Conservation (phyloP, 768 basidiomycete species). For the Mycena olivaceomarginata region DNA sequence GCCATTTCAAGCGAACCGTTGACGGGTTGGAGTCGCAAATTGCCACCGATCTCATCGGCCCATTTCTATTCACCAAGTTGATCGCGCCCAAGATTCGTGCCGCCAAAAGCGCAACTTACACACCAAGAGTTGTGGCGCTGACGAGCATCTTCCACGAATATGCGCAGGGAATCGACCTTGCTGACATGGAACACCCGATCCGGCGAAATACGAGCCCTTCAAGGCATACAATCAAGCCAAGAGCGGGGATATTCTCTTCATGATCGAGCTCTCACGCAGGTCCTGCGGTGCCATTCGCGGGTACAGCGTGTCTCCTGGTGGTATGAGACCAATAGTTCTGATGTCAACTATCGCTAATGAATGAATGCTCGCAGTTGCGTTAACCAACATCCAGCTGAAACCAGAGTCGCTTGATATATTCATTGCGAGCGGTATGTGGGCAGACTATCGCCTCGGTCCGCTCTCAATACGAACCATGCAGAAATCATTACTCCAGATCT, state of each 20-base stretch:
- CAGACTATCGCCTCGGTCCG: no score
- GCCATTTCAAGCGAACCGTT: slow-evolving; percentile 14
- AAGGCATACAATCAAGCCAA: slow-evolving; percentile 13
- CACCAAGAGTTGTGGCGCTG: not conserved
- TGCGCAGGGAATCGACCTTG: slow-evolving; percentile 12
- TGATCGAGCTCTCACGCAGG: not conserved
- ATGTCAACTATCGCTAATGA: not conserved
- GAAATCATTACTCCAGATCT: slow-evolving; percentile 7
- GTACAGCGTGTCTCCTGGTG: slow-evolving; percentile 18
- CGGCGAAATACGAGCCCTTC: slow-evolving; percentile 10
- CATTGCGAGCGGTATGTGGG: not conserved
- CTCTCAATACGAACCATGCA: not conserved
- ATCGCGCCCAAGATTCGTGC: slow-evolving; percentile 14
- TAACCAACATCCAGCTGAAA: slow-evolving; percentile 27
- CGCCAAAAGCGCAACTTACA: not conserved
- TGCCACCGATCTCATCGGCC: slow-evolving; percentile 13
- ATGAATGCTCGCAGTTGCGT: not conserved
- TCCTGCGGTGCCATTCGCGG: not conserved
- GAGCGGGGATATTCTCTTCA: slow-evolving; percentile 9
- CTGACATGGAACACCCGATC: not conserved
- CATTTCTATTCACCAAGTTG: slow-evolving; percentile 23
- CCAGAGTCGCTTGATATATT: slow-evolving; percentile 26
- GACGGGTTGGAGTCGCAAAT: slow-evolving; percentile 25
- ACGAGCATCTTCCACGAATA: slow-evolving; percentile 19
- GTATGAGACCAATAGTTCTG: not conserved